Evolutionary conservation across 768 basidiomycete genomes (phyloP), one percentile per base, ranked within the genome.

Genomic region (Rhizopogon sp.): DNA sequence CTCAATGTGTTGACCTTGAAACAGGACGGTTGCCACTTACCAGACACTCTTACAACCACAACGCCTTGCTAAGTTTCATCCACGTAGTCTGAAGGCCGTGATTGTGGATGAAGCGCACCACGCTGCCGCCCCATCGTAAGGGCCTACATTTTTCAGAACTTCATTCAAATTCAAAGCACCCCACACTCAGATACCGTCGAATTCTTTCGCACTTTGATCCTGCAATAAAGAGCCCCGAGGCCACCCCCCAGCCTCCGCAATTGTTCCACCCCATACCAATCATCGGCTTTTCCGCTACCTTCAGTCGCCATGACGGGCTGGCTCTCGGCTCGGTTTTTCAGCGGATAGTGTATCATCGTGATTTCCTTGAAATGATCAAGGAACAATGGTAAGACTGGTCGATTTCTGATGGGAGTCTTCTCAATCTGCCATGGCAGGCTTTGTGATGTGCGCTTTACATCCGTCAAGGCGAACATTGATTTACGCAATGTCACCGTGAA

Each of bases 91-190:
- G 58, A 92, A 88, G 62, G 88, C 87, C 14, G 76, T 97, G 56
- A 84, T 96, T 43, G 76, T 97, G 3, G 94, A 97, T 63, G 94
- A 97, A 71, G 95, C 95, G 0, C 96, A 98, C 66, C 96, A 98
- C 69, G 90, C 95, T 29, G 94, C 91, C 39, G 90, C 95, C 8
- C 85, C 87, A 31, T 93, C 94, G 84, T 95, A 72, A 53, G 84
- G 74, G 37, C n/a, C 16, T n/a, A n/a, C n/a, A 39, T 20, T 35
- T 22, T 46, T 25, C 7, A 25, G 39, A 31, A n/a, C 25, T 3
- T 29, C 39, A 13, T 3, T 31, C 22, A 31, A n/a, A 53, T 44
- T 43, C 16, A 57, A 44, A 16, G 33, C 41, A 55, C 73, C 10
- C 33, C 39, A 52, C 4, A 49, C 41, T 43, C 54, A 84, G 93